Evolutionary conservation across 2,329 filamentous ascomycete species (phyloP).

Genomic region (Sporothrix brasiliensis): DNA sequence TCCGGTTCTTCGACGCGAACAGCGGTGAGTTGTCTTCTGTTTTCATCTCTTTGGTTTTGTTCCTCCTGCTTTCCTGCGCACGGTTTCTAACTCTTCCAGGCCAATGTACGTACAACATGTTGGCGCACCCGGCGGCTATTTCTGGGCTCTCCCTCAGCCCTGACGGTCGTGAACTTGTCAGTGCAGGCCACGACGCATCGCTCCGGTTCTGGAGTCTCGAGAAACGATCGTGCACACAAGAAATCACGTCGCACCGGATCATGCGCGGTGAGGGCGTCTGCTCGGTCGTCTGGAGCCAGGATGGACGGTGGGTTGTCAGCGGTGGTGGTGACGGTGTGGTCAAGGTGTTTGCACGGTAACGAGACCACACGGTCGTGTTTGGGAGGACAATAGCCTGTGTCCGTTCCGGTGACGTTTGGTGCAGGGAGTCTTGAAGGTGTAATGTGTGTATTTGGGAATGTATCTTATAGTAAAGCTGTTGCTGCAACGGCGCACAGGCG

Average conservation of each 20-base stretch:
- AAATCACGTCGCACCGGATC: slow-evolving; percentile 87
- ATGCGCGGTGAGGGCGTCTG: slow-evolving; percentile 98
- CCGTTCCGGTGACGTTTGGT: not conserved
- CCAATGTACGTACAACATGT: slow-evolving; percentile 99
- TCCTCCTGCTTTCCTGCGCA: not conserved
- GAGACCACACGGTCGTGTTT: not conserved
- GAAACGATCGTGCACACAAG: slow-evolving; percentile 92
- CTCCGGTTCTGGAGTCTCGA: slow-evolving; percentile 97
- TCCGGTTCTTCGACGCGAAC: slow-evolving; percentile 97
- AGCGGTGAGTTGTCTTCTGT: slow-evolving; percentile 70
- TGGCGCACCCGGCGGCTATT: slow-evolving; percentile 91
- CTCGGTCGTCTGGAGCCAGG: slow-evolving; percentile 91
- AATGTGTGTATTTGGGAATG: not conserved
- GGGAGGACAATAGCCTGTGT: not conserved
- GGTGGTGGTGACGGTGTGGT: slow-evolving; percentile 94
- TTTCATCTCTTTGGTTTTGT: not conserved
- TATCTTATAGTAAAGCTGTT: slow-evolving; percentile 14
- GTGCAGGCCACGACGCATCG: slow-evolving; percentile 91
- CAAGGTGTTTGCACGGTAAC: slow-evolving; percentile 77
- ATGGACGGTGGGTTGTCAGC: slow-evolving; percentile 91
- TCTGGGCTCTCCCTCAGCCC: slow-evolving; percentile 89
- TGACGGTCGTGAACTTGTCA: slow-evolving; percentile 91
- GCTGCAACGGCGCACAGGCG: slow-evolving; percentile 6
- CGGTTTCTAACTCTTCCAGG: slow-evolving; percentile 55
- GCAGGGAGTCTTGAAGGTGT: not conserved